A percentile compares a stretch with the other conserved stretches of the same genome.
Evolutionary conservation across 1,284 basidiomycete genomes (phyloP).

Genomic region (Leccinum pseudoinsigne): DNA sequence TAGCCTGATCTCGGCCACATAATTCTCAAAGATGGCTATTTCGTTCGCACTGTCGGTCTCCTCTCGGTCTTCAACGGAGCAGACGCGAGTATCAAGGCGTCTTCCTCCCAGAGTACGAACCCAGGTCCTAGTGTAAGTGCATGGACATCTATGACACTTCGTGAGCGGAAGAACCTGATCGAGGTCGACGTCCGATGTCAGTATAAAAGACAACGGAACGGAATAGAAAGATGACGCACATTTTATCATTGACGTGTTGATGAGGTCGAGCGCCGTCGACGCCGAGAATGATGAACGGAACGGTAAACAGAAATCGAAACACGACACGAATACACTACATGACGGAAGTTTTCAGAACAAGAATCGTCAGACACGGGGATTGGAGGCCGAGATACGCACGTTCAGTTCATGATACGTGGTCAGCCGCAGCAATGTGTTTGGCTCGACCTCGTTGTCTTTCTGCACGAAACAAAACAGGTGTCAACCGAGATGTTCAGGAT

Average conservation of each 20-base stretch:
- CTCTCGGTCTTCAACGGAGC: too few species aligned
- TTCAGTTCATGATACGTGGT: constrained; percentile 80
- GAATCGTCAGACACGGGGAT: neutral
- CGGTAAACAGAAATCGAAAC: constrained; percentile 67
- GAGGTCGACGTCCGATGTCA: neutral
- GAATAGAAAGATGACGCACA: constrained; percentile 34
- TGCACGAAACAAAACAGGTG: constrained; percentile 24
- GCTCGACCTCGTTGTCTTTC: constrained; percentile 56
- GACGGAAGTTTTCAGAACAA: neutral
- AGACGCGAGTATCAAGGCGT: too few species aligned
- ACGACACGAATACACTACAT: constrained; percentile 62
- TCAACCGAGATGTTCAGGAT: neutral
- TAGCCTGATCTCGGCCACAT: too few species aligned
- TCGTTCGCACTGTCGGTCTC: too few species aligned
- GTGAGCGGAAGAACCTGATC: constrained; percentile 49
- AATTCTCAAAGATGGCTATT: too few species aligned
- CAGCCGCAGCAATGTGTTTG: constrained; percentile 60
- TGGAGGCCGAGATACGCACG: constrained; percentile 40
- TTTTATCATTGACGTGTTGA: constrained; percentile 61
- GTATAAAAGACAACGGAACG: neutral
- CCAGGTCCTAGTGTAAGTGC: constrained; percentile 7
- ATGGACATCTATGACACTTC: constrained; percentile 47
- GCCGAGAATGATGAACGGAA: constrained; percentile 63
- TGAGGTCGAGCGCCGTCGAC: constrained; percentile 64
- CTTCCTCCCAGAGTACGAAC: too few species aligned